Evolutionary conservation across 202 grass and related monocot species (phyloP).

Genomic region (Miscanthus sacchariflorus): DNA sequence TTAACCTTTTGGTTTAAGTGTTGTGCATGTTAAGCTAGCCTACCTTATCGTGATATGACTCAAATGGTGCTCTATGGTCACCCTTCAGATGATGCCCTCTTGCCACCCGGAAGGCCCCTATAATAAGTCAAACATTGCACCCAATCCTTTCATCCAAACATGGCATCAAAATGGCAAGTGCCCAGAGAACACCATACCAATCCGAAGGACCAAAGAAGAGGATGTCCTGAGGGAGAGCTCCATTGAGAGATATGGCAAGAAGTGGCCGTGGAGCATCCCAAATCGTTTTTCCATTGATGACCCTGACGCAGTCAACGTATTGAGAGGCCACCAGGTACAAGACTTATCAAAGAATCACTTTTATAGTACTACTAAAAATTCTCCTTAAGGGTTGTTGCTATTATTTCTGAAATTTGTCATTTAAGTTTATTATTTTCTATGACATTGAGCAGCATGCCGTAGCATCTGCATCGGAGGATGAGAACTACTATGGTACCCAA

Average conservation of each 20-base stretch:
- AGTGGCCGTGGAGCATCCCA: constrained; percentile 44
- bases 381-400: too few species aligned
- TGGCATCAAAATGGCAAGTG: constrained; percentile 68
- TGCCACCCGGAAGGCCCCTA: constrained; percentile 58
- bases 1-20: background rate
- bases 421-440: background rate
- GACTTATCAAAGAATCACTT: background rate
- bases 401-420: background rate
- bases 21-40: background rate
- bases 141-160: constrained; percentile 48
- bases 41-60: constrained; percentile 10
- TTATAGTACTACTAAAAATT: background rate
- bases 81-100: constrained; percentile 62
- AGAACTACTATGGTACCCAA: constrained; percentile 69
- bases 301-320: constrained; percentile 38
- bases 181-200: background rate
- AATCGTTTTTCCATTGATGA: constrained; percentile 49
- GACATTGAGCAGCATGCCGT: constrained; percentile 59
- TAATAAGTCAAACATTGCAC: constrained; percentile 44
- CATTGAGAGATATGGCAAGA: constrained; percentile 29
- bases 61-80: background rate
- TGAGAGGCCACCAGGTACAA: constrained; percentile 65
- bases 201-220: background rate
- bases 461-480: constrained; percentile 52
- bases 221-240: background rate